Evolutionary conservation across 169 alveolate species (phyloP), one percentile per base, ranked within the genome.

Genomic region (Cryptosporidium muris): DNA sequence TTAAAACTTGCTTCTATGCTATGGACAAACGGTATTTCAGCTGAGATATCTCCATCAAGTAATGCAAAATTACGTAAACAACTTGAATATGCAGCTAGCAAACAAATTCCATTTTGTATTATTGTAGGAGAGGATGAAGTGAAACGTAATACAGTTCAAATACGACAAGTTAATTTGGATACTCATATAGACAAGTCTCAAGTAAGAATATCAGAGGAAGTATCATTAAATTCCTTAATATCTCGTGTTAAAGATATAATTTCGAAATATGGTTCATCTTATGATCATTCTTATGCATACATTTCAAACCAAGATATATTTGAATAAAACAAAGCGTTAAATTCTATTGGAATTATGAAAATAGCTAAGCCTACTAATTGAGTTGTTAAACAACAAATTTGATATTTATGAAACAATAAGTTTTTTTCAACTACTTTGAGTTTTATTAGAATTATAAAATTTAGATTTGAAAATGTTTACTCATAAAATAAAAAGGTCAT

Each of bases 31-130:
- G 5, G 47, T n/a, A 74, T 74, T 58, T n/a, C 85, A 11, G 54
- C 74, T 37, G 85, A 74, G 60, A 74, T 74, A 9, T 74, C 85
- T 11, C 48, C 3, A 4, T 58, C 49, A n/a, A 68, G 85, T 1
- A 74, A 74, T 48, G 85, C 74, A 14, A 74, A 74, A 16, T 60
- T 74, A 8, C 54, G 68, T 14, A 74, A 74, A 43, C 85, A 74
- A 25, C 58, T 74, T n/a, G 85, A 74, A 8, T 74, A 36, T 58
- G 85, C 85, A 2, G 38, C 85, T 3, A 74, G 60, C 47, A 58
- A 40, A 8, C 12, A 43, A 9, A 74, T 74, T 25, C 85, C 85
- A 7, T 74, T 25, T 58, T 74, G 85, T 36, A 74, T 74, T 40
- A 74, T 74, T 45, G 60, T 74, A 25, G 85, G 85, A 2, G 85